Conservation (phyloP, 73 alveolate species). For the Tetrahymena elliotti region DNA sequence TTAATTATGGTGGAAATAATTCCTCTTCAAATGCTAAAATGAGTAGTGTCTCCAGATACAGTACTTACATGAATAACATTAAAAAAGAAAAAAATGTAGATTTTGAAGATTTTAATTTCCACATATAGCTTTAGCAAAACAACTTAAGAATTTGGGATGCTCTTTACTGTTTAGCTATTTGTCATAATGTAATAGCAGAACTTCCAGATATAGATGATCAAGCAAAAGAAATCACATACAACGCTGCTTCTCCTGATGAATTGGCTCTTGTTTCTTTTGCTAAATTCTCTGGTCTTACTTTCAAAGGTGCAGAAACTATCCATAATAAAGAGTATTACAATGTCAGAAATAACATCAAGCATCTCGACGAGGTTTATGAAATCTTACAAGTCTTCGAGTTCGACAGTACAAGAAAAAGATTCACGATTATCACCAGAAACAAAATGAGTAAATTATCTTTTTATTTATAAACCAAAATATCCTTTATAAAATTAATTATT, state of each 20-base stretch:
- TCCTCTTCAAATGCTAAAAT: constrained; percentile 8
- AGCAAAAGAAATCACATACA: constrained; percentile 51
- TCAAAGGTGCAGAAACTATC: constrained; percentile 43
- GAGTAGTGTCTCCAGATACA: constrained; percentile 11
- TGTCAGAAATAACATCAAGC: neutral
- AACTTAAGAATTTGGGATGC: constrained; percentile 22
- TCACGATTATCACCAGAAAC: constrained; percentile 72
- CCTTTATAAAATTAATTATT: too few species aligned
- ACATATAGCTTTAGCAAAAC: neutral
- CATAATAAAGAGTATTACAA: constrained; percentile 23
- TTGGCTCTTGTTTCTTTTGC: constrained; percentile 92
- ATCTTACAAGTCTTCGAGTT: constrained; percentile 26
- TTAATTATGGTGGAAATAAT: constrained; percentile 40
- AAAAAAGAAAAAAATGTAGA: constrained; percentile 27
- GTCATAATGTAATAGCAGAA: constrained; percentile 70
- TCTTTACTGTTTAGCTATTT: constrained; percentile 48
- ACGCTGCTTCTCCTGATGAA: constrained; percentile 91
- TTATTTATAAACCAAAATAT: too few species aligned
- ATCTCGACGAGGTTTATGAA: constrained; percentile 36
- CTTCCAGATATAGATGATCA: constrained; percentile 16
- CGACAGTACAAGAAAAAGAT: constrained; percentile 54
- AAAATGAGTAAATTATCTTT: neutral
- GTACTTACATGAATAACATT: neutral
- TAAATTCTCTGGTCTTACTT: constrained; percentile 42
- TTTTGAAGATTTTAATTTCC: constrained; percentile 9